phyloP scores from a whole-genome alignment of 305 asterid species.

The Coffea humblotiana region DNA sequence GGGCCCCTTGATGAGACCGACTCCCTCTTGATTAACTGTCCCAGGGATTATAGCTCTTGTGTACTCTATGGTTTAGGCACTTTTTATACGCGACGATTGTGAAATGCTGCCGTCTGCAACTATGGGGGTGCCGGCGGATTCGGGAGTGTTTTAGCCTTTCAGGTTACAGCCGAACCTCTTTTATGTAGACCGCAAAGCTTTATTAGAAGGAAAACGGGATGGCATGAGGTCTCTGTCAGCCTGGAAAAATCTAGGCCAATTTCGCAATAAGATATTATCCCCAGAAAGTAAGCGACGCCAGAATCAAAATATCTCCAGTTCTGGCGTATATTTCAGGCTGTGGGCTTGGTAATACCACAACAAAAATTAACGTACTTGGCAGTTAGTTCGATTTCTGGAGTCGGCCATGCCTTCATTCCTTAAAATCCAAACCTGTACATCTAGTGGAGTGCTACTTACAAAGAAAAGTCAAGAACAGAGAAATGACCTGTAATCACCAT shows the following conservation, averaged over 20 bases:
- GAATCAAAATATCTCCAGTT: not conserved
- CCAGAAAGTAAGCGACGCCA: not conserved
- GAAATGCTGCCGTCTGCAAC: not conserved
- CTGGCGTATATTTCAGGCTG: not conserved
- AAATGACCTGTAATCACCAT: not conserved
- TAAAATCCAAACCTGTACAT: too few relatives aligned
- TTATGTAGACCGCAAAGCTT: too few relatives aligned
- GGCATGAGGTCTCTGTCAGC: constrained; percentile 2
- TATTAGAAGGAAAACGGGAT: not conserved
- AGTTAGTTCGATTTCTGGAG: not conserved
- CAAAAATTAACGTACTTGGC: too few relatives aligned
- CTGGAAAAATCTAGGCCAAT: constrained; percentile 8
- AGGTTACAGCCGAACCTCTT: not conserved
- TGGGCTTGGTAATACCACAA: not conserved
- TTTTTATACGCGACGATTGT: not conserved
- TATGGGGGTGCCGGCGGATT: not conserved
- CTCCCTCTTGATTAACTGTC: not conserved
- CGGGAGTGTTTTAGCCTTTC: not conserved
- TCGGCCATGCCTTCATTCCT: not conserved
- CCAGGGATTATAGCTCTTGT: not conserved
- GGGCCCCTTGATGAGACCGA: not conserved
- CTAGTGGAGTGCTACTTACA: not conserved
- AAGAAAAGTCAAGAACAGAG: not conserved
- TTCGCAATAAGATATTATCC: not conserved
- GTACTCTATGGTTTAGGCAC: not conserved